Conservation (phyloP, 2,329 filamentous ascomycete genomes). For the Penicillium thymicola region DNA sequence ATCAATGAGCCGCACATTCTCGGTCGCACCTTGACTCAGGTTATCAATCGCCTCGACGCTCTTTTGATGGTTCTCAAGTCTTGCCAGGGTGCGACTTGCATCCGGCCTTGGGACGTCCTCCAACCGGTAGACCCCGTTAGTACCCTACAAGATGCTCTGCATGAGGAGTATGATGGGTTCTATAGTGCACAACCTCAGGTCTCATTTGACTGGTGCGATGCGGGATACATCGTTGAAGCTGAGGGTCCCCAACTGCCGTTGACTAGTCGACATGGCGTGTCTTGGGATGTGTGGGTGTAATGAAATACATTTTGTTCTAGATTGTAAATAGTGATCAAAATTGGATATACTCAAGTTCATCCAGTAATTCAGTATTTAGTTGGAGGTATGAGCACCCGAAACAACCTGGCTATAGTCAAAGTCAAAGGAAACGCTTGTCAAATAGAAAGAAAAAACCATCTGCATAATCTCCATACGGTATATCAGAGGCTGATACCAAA, state of each 20-base stretch:
- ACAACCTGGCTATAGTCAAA: not conserved
- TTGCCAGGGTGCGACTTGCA: slow-evolving; percentile 36
- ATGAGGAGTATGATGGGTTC: slow-evolving; percentile 30
- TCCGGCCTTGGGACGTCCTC: slow-evolving; percentile 37
- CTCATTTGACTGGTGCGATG: slow-evolving; percentile 34
- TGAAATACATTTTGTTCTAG: not conserved
- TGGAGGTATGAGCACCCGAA: not conserved
- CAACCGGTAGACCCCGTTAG: slow-evolving; percentile 32
- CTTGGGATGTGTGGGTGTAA: slow-evolving; percentile 26
- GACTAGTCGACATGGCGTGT: slow-evolving; percentile 18
- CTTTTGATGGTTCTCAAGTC: slow-evolving; percentile 40
- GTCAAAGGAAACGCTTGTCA: not conserved
- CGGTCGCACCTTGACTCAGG: slow-evolving; percentile 18
- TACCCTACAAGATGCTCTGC: slow-evolving; percentile 33
- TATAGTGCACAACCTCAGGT: slow-evolving; percentile 34
- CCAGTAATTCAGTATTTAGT: not conserved
- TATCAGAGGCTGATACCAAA: not conserved
- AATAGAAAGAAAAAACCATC: not conserved
- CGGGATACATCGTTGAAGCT: slow-evolving; percentile 35
- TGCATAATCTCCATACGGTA: not conserved
- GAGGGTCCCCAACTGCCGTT: slow-evolving; percentile 34
- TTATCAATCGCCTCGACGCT: slow-evolving; percentile 33
- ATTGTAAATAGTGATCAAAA: not conserved
- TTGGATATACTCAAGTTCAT: not conserved
- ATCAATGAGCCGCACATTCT: slow-evolving; percentile 14